Evolutionary conservation across 1,284 basidiomycete genomes (phyloP).

Genomic region (Lentinus polychrous): DNA sequence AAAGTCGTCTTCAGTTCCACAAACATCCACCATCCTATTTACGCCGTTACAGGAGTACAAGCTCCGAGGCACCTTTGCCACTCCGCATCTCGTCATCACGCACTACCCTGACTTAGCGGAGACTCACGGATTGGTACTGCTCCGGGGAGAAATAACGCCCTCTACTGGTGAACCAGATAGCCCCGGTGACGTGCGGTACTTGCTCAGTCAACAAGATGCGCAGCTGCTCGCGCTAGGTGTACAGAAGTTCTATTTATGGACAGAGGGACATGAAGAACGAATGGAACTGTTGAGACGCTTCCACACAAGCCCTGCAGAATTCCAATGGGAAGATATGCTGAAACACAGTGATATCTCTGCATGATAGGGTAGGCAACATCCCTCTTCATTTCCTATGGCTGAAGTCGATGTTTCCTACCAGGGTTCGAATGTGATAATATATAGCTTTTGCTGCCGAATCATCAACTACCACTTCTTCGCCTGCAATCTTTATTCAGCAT

Average conservation of each 20-base stretch:
- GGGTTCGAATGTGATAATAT: too few species aligned
- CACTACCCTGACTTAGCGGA: constrained; percentile 86
- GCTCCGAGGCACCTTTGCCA: constrained; percentile 78
- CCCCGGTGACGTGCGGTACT: constrained; percentile 31
- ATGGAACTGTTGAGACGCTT: constrained; percentile 53
- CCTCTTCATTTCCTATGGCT: too few species aligned
- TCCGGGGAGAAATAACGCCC: constrained; percentile 90
- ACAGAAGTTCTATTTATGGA: constrained; percentile 81
- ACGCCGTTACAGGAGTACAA: constrained; percentile 96
- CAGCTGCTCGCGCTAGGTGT: constrained; percentile 72
- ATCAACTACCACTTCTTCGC: too few species aligned
- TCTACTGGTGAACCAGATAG: constrained; percentile 35
- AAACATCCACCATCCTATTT: constrained; percentile 74
- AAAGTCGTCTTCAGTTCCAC: constrained; percentile 37
- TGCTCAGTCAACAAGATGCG: constrained; percentile 75
- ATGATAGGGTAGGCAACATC: constrained; percentile 1
- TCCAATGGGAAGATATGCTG: constrained; percentile 69
- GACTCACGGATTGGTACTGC: constrained; percentile 79
- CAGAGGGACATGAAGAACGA: constrained; percentile 32
- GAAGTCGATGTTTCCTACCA: too few species aligned
- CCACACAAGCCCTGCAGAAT: constrained; percentile 66
- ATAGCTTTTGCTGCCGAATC: too few species aligned
- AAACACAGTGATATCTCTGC: constrained; percentile 32
- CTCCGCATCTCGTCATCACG: constrained; percentile 86
- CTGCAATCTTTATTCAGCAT: too few species aligned